Evolutionary conservation across 371 early-diverging fungal genomes (phyloP).

Genomic region (Smittium culicis): DNA sequence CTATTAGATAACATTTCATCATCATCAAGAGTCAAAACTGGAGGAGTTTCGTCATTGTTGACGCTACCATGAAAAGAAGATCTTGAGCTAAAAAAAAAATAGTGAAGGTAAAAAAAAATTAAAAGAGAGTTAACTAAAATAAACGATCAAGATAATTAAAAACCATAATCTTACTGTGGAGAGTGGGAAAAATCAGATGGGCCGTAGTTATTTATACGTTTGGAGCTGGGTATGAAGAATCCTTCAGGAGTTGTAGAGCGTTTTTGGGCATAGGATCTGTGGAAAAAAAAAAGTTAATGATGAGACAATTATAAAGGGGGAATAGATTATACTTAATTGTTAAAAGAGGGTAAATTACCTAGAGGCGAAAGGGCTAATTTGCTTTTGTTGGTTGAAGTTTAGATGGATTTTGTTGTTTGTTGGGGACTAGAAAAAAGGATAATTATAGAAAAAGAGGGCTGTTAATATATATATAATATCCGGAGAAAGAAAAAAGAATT

Average conservation of each 20-base stretch:
- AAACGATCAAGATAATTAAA: neutral
- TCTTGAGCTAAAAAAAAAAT: neutral
- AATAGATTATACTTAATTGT: too few relatives aligned
- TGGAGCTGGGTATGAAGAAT: neutral
- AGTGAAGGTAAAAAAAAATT: neutral
- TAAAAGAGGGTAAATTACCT: neutral
- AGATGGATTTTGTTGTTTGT: neutral
- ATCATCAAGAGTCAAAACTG: neutral
- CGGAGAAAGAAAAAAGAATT: too few relatives aligned
- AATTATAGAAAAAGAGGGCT: too few relatives aligned
- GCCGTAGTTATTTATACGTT: neutral
- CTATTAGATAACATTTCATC: neutral
- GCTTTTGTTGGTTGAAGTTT: neutral
- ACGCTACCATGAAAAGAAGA: constrained; percentile 1
- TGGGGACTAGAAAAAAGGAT: neutral
- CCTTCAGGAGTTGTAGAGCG: constrained; percentile 2
- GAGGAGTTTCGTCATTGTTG: constrained; percentile 4
- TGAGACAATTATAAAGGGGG: too few relatives aligned
- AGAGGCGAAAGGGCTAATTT: neutral
- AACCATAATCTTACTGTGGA: neutral
- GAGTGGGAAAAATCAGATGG: neutral
- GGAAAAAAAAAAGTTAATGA: too few relatives aligned
- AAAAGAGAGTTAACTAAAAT: neutral
- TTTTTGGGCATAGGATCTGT: neutral
- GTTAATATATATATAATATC: too few relatives aligned